Conservation (phyloP, 768 basidiomycete species). For the Trametes cingulata region DNA sequence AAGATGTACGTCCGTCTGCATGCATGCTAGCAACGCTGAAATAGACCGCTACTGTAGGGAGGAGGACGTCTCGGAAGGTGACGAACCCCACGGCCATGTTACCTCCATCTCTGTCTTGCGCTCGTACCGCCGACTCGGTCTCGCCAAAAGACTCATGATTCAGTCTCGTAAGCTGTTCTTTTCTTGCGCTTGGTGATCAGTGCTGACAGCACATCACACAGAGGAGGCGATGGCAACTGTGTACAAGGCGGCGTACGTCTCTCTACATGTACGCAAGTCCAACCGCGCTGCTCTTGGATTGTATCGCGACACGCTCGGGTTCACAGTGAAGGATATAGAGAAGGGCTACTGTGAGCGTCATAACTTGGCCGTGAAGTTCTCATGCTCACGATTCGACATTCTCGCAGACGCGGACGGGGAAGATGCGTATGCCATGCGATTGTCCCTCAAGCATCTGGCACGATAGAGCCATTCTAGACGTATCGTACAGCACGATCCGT, state of each 20-base stretch:
- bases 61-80: conserved; percentile 56
- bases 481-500: conserved; percentile 10
- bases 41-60: conserved; percentile 49
- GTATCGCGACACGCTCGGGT: conserved; percentile 89
- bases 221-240: conserved; percentile 90
- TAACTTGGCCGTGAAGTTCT: conserved; percentile 18
- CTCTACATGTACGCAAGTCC: conserved; percentile 92
- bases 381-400: neutral
- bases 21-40: neutral
- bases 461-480: conserved; percentile 1
- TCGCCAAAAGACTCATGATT: conserved; percentile 93
- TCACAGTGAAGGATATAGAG: conserved; percentile 83
- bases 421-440: conserved; percentile 90
- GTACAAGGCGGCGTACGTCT: conserved; percentile 84
- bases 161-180: conserved; percentile 71
- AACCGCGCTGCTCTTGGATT: conserved; percentile 89
- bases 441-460: conserved; percentile 48
- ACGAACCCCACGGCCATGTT: conserved; percentile 83
- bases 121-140: conserved; percentile 84
- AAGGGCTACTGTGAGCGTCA: conserved; percentile 81
- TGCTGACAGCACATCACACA: conserved; percentile 30
- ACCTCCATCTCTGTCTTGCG: conserved; percentile 95
- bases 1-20: conserved; percentile 68
- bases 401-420: conserved; percentile 87
- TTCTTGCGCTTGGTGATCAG: neutral